Conservation (phyloP, 208 protist species). For the Lotmaria passim region DNA sequence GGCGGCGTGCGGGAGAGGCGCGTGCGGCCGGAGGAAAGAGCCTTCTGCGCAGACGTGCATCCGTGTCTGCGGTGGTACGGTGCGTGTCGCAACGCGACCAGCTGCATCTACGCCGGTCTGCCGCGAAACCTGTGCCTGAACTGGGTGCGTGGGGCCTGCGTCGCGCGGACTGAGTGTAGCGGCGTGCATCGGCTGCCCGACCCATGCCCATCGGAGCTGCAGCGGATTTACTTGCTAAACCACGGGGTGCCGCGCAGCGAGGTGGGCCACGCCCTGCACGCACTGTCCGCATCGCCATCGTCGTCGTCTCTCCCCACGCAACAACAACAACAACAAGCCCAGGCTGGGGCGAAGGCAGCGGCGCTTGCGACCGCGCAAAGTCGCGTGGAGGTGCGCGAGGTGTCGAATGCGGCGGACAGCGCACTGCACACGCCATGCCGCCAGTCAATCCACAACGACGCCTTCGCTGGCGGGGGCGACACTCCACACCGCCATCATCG, state of each 20-base stretch:
- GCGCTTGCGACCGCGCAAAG: not conserved
- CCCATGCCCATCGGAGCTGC: slow-evolving; percentile 54
- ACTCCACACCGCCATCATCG: slow-evolving; percentile 21
- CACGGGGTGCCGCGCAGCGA: slow-evolving; percentile 50
- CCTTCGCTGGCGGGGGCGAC: slow-evolving; percentile 10
- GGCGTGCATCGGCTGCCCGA: slow-evolving; percentile 80
- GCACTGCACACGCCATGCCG: slow-evolving; percentile 20
- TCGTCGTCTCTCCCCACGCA: not conserved
- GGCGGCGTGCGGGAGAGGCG: not conserved
- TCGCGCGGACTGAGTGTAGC: slow-evolving; percentile 49
- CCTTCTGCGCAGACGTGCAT: slow-evolving; percentile 55
- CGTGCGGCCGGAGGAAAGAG: slow-evolving; percentile 32
- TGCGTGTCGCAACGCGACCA: slow-evolving; percentile 68
- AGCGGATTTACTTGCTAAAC: slow-evolving; percentile 56
- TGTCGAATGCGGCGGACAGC: not conserved
- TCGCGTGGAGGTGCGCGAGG: not conserved
- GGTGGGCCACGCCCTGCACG: slow-evolving; percentile 8
- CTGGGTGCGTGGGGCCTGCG: slow-evolving; percentile 72
- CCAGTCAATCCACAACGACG: slow-evolving; percentile 28
- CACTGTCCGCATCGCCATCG: not conserved
- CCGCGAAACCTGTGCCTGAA: slow-evolving; percentile 82
- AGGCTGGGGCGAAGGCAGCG: not conserved
- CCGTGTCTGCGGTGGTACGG: slow-evolving; percentile 81
- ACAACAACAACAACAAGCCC: not conserved
- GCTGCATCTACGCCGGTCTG: slow-evolving; percentile 56